Base-by-base conservation (phyloP, 257 asterid species). In the Gentiana straminea region DNA sequence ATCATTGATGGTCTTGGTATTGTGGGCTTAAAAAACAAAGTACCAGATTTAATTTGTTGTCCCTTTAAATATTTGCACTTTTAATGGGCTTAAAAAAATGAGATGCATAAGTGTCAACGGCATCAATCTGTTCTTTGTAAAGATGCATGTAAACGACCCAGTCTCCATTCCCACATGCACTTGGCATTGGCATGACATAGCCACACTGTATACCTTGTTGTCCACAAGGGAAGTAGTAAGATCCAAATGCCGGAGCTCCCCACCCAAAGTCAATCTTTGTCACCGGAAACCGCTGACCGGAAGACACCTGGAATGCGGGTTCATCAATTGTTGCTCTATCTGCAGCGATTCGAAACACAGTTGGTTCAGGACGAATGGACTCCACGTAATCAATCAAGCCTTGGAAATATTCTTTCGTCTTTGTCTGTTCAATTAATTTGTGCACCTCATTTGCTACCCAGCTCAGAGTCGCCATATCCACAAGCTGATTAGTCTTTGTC, bases 341-440 rank as follows among this genome's bases (percentile, higher is more conserved):
- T 0, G 75, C 76, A n/a, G 75, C 78, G 15, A 84, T 77, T 73
- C 56, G 76, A 2, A 83, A 59, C 47, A 76, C 8, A 12, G 57
- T 69, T 13, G 57, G 66, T 55, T 69, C 65, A 0, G 89, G 93
- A 6, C 89, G 86, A 48, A 59, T 80, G 73, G 71, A 79, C 77
- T 86, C 95, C 56, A 86, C 84, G 86, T 85, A 82, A 41, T 85
- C 89, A 6, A 80, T 68, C 58, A 85, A 58, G 45, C 86, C 92
- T 2, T 68, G 70, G 44, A 80, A 86, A 66, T 82, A 89, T 69
- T 82, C 95, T 43, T 68, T 75, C 1, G 71, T 65, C 37, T 59
- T 47, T 0, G 81, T 84, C 1, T 10, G 13, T 2, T 64, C 60
- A 54, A 82, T 8, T 58, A 82, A 74, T 11, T 62, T 70, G 3